Evolutionary conservation across 139 green algal species (phyloP).

Genomic region (Micromonas commoda): DNA sequence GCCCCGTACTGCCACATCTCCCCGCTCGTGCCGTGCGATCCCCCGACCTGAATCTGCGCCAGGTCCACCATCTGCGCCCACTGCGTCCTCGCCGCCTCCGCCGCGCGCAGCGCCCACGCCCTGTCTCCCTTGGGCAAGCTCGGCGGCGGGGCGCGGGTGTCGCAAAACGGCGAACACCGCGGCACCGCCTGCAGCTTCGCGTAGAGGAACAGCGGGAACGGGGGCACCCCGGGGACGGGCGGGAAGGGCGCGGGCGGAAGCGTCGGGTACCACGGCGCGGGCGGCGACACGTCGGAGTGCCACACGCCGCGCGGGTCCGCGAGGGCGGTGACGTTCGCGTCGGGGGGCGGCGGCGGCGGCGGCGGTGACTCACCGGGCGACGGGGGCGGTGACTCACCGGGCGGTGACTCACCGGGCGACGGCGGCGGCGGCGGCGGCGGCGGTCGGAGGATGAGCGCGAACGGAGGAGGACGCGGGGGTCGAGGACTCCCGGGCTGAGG

Average conservation of each 20-base stretch:
- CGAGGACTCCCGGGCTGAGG: no score
- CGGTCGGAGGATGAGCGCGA: no score
- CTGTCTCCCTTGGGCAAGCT: neutral
- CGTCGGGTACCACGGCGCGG: neutral
- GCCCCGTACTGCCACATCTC: no score
- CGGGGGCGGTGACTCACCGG: no score
- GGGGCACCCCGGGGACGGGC: neutral
- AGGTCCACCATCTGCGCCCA: neutral
- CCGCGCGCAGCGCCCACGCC: neutral
- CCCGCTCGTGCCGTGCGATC: neutral
- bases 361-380: neutral
- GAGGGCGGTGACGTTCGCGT: neutral
- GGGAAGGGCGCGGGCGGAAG: neutral
- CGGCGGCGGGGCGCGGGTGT: neutral
- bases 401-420: neutral
- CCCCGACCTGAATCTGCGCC: neutral
- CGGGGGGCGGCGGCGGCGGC: no score
- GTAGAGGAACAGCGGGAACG: neutral
- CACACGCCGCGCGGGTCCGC: neutral
- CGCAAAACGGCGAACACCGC: neutral
- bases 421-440: no score
- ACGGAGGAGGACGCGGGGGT: no score
- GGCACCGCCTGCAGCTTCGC: neutral
- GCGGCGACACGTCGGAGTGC: neutral
- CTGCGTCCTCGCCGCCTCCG: neutral